Evolutionary conservation across 306 rosid genomes (phyloP).

Genomic region (Castanea sativa): DNA sequence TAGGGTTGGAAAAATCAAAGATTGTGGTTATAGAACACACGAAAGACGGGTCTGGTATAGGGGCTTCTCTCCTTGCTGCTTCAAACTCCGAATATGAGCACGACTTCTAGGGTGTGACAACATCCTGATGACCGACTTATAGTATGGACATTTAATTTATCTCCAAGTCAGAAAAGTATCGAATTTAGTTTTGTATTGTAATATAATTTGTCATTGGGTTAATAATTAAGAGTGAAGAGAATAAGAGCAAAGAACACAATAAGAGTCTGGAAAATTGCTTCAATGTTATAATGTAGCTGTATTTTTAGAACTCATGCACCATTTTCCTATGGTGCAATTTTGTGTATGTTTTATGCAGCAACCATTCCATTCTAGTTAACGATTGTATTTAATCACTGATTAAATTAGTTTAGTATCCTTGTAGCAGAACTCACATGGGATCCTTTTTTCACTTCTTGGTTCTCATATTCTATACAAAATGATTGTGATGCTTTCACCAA

Average conservation of each 20-base stretch:
- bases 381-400: not conserved
- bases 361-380: not conserved
- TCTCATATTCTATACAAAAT: not conserved
- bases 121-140: not conserved
- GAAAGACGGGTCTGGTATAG: slow-evolving; percentile 92
- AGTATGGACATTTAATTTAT: slow-evolving; percentile 1
- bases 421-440: not conserved
- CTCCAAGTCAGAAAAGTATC: not conserved
- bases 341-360: not conserved
- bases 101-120: slow-evolving; percentile 18
- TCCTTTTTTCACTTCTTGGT: not conserved
- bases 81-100: slow-evolving; percentile 67
- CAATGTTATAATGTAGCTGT: not conserved
- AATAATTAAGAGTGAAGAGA: slow-evolving; percentile 11
- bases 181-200: slow-evolving; percentile 3
- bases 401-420: not conserved
- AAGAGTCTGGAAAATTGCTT: not conserved
- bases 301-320: not conserved
- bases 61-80: slow-evolving; percentile 96
- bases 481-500: not conserved
- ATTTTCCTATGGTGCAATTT: not conserved
- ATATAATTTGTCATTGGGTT: slow-evolving; percentile 5
- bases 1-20: slow-evolving; percentile 63
- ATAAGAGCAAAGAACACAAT: not conserved
- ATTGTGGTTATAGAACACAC: slow-evolving; percentile 62